Evolutionary conservation across 257 asterid species (phyloP).

Genomic region (Leonotis leonurus): DNA sequence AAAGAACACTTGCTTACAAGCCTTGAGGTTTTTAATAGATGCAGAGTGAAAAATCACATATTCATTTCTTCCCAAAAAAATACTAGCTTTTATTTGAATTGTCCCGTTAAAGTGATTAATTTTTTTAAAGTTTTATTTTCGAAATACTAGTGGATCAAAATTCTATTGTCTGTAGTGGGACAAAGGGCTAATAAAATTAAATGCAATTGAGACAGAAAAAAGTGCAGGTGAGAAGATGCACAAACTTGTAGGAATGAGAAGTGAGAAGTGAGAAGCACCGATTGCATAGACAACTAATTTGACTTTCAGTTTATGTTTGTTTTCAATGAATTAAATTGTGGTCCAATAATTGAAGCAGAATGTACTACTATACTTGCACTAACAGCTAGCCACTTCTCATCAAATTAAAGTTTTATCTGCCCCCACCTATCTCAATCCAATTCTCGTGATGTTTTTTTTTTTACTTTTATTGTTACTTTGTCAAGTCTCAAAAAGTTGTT

Average conservation of each 20-base stretch:
- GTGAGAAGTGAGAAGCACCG: not conserved
- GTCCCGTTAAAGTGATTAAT: too few relatives aligned
- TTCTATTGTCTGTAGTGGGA: too few relatives aligned
- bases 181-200: not conserved
- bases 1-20: too few relatives aligned
- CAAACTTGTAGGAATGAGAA: conserved; percentile 1
- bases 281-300: not conserved
- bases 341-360: conserved; percentile 3
- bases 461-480: not conserved
- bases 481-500: not conserved
- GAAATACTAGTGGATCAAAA: too few relatives aligned
- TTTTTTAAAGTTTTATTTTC: too few relatives aligned
- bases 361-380: not conserved
- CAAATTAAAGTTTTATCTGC: not conserved
- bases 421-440: not conserved
- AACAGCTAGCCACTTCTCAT: not conserved
- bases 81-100: too few relatives aligned
- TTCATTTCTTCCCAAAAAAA: too few relatives aligned
- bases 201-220: not conserved
- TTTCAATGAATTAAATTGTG: too few relatives aligned
- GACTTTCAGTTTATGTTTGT: not conserved
- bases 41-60: too few relatives aligned
- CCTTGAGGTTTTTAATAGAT: too few relatives aligned
- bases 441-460: not conserved
- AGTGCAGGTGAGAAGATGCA: not conserved